These are phyloP conservation scores for Haplographium delicatum DNA, from an alignment of 495 filamentous ascomycete genomes.

Conservation along the genomic window DNA sequence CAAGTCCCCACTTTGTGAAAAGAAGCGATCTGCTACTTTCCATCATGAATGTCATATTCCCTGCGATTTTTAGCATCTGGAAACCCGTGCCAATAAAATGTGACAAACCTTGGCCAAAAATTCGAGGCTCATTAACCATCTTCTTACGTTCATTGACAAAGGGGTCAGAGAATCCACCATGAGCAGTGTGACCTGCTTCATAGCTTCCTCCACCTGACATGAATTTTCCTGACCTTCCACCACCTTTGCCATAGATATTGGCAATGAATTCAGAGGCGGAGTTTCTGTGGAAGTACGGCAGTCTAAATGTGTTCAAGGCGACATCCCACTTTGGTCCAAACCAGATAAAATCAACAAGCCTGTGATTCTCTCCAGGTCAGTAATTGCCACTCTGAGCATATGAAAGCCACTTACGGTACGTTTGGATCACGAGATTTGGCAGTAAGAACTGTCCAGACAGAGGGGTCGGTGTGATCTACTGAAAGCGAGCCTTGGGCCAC, in stretches of 20 bases:
- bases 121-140: constrained; percentile 35
- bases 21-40: constrained; percentile 62
- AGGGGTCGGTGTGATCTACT: constrained; percentile 76
- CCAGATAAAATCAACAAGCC: constrained; percentile 78
- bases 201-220: constrained; percentile 50
- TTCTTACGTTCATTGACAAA: constrained; percentile 39
- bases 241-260: constrained; percentile 38
- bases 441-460: constrained; percentile 76
- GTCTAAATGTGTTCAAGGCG: constrained; percentile 70
- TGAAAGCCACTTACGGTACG: no score
- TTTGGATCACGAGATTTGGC: constrained; percentile 57
- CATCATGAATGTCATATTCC: constrained; percentile 2
- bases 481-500: constrained; percentile 58
- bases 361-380: no score
- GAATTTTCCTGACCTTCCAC: constrained; percentile 49
- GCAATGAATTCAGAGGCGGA: constrained; percentile 53
- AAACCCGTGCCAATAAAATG: no score
- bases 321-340: constrained; percentile 82
- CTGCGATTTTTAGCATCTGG: background rate
- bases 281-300: constrained; percentile 79
- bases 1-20: constrained; percentile 46
- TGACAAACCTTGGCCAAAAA: no score
- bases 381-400: no score
- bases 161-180: constrained; percentile 48
- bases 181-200: constrained; percentile 53